phyloP scores from a whole-genome alignment of 148 eudicot species.

The Persicaria tinctoria region DNA sequence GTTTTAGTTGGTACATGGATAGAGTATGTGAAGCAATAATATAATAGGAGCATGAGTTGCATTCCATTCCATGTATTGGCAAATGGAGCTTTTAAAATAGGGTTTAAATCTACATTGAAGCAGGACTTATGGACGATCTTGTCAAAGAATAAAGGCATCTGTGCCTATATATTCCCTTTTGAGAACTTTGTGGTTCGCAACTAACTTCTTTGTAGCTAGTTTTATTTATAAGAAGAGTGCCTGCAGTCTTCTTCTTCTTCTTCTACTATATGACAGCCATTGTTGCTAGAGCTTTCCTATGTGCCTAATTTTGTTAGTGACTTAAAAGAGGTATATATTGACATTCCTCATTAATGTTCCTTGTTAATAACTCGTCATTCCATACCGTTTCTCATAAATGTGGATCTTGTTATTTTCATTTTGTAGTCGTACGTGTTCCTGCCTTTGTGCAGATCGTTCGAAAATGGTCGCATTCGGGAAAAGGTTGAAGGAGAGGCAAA shows the following conservation, averaged over 20 bases:
- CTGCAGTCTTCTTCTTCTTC: neutral
- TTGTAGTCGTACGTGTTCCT: neutral
- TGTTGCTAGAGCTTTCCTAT: neutral
- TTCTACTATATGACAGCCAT: neutral
- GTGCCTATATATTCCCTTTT: constrained; percentile 7
- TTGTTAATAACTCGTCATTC: neutral
- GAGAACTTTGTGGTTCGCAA: neutral
- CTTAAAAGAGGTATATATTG: neutral
- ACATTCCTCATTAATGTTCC: neutral
- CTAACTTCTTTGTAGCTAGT: neutral
- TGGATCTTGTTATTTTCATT: neutral
- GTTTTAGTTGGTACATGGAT: neutral
- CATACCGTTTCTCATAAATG: neutral
- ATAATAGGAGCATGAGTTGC: neutral
- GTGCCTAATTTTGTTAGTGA: neutral
- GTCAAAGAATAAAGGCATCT: constrained; percentile 7
- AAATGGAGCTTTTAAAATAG: neutral
- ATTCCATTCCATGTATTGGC: constrained; percentile 1
- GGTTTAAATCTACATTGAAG: neutral
- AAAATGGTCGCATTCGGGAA: constrained; percentile 74
- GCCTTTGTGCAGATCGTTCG: constrained; percentile 18
- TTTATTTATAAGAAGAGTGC: neutral
- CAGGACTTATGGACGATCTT: neutral
- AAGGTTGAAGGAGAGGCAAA: constrained; percentile 62
- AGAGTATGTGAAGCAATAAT: neutral